Percentiles rank a stretch among this genome's conserved stretches.
These are phyloP conservation scores for Geotrichum australiense DNA, from an alignment of 1,139 yeast species.

Conservation along the genomic window DNA sequence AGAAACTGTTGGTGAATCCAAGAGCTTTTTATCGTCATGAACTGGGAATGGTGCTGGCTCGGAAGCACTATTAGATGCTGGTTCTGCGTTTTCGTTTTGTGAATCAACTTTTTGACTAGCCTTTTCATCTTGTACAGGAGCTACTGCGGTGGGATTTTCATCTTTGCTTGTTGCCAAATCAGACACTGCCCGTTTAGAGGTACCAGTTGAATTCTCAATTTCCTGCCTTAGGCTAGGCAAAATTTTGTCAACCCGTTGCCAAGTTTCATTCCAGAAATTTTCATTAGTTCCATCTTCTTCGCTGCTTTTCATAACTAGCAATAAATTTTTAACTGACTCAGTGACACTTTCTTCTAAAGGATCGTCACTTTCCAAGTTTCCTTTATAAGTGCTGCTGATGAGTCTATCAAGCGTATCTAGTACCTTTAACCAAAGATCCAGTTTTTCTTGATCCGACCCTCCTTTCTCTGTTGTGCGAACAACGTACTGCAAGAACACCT, in stretches of 20 bases:
- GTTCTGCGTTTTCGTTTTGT: too few relatives aligned
- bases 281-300: constrained; percentile 38
- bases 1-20: too few relatives aligned
- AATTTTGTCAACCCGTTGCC: constrained; percentile 42
- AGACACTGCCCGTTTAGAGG: too few relatives aligned
- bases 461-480: constrained; percentile 30
- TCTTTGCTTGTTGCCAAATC: too few relatives aligned
- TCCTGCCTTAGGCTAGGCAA: constrained; percentile 42
- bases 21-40: too few relatives aligned
- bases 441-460: constrained; percentile 34
- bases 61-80: too few relatives aligned
- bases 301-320: constrained; percentile 38
- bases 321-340: constrained; percentile 57
- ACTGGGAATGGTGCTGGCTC: too few relatives aligned
- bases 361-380: constrained; percentile 1
- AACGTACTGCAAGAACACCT: constrained; percentile 59
- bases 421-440: constrained; percentile 40
- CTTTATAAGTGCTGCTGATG: constrained; percentile 34
- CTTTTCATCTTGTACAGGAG: too few relatives aligned
- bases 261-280: constrained; percentile 36
- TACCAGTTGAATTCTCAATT: too few relatives aligned
- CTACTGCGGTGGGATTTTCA: too few relatives aligned
- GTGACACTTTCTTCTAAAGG: constrained; percentile 48
- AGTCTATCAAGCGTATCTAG: constrained; percentile 45
- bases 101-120: too few relatives aligned